A percentile compares a stretch with the other conserved stretches of the same genome.
Evolutionary conservation across 2,329 filamentous ascomycete genomes (phyloP).

Genomic region (Bipolaris sorokiniana): DNA sequence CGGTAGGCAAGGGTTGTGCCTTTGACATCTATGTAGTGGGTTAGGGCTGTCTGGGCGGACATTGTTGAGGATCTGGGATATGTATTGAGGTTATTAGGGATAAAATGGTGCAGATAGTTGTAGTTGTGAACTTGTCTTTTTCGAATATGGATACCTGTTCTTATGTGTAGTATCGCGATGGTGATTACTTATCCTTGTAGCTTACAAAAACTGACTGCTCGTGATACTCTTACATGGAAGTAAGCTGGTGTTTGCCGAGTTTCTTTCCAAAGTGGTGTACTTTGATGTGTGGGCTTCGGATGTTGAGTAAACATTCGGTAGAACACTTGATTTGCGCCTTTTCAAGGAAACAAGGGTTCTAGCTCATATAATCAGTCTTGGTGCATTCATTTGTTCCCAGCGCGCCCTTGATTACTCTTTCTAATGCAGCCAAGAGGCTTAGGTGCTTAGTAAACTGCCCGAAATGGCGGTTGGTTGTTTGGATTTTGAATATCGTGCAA

Average conservation of each 20-base stretch:
- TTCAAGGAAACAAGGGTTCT: background rate
- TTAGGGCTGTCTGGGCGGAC: conserved; percentile 12
- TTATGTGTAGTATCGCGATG: background rate
- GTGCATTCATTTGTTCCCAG: background rate
- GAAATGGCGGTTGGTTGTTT: background rate
- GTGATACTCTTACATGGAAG: background rate
- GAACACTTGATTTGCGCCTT: background rate
- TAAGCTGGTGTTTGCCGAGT: no score
- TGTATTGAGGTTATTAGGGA: background rate
- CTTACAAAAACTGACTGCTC: background rate
- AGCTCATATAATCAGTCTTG: background rate
- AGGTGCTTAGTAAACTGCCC: background rate
- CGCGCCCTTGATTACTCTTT: background rate
- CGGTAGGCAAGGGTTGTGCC: conserved; percentile 28
- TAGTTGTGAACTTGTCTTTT: background rate
- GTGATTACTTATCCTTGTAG: background rate
- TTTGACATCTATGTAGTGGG: conserved; percentile 15
- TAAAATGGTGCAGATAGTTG: background rate
- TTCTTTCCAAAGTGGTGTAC: background rate
- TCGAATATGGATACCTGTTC: background rate
- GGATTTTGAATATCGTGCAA: background rate
- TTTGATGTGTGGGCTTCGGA: background rate
- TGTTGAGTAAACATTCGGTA: background rate
- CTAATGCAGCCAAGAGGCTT: background rate
- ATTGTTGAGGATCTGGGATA: background rate